Evolutionary conservation across 2,329 filamentous ascomycete species (phyloP), one percentile per base, ranked within the genome.

Genomic region (Lasiodiplodia citricola): DNA sequence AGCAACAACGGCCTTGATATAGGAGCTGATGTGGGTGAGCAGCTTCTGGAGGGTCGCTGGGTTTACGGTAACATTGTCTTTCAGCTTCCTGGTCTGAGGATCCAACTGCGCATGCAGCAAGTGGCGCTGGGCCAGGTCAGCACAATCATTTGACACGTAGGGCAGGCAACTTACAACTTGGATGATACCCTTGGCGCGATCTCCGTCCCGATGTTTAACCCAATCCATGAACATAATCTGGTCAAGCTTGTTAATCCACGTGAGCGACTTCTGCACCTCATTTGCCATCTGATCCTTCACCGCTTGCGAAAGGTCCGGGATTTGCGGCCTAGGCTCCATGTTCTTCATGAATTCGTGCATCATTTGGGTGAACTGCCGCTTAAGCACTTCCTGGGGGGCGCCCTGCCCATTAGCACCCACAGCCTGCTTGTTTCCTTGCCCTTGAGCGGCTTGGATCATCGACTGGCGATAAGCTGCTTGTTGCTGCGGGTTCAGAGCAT

Each of bases 401-500:
- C 47, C 55, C 50, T 52, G 66, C 38, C 23, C 56, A 7, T 37
- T 58, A 23, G 52, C 55, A 23, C 63, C 63, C 31, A 38, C 54
- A 21, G 23, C 51, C 52, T 67, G 65, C 50, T 56, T 56, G 16
- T 64, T 56, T 8, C 25, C 38, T 28, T 68, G 67, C 2, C 37
- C 58, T 35, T 67, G 52, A 41, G 69, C 73, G 4, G 76, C 64
- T 41, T 70, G 66, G 3, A 63, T 16, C 60, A 66, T 51, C 16
- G 35, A 28, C 47, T 66, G 60, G 25, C 57, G 67, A 31, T 56
- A 64, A 2, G 51, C 58, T 18, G 73, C 72, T 66, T 79, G 77
- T 56, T 79, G 77, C 47, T 74, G 69, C 13, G 76, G 76, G 38
- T 72, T 76, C 31, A 80, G 71, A 47, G 75, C 75, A 3, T 74